phyloP scores from a whole-genome alignment of 805 yeast genomes.

The Millerozyma acaciae region DNA sequence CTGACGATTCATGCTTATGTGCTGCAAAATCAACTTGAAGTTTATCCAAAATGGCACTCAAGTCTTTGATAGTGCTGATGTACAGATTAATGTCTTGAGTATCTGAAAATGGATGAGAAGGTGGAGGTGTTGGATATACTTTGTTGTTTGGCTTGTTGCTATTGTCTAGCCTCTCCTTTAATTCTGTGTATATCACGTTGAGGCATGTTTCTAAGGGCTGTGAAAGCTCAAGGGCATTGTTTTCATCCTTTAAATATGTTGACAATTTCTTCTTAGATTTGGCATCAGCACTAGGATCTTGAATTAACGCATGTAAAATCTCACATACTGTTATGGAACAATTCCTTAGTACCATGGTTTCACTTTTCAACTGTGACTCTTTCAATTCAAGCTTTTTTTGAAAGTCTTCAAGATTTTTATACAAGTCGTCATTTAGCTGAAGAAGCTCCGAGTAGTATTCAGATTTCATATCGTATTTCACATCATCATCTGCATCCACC shows the following conservation, averaged over 20 bases:
- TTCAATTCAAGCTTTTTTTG: conserved; percentile 28
- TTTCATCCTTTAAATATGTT: conserved; percentile 12
- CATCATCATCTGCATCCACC: too few species aligned
- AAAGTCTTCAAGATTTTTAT: conserved; percentile 31
- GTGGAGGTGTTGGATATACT: conserved; percentile 12
- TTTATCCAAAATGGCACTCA: conserved; percentile 19
- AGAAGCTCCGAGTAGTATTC: conserved; percentile 31
- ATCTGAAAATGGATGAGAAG: conserved; percentile 6
- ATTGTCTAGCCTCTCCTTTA: conserved; percentile 11
- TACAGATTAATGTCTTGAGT: conserved; percentile 8
- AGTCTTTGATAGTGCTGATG: conserved; percentile 15
- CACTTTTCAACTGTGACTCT: conserved; percentile 16
- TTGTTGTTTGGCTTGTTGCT: neutral
- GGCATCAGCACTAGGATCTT: conserved; percentile 15
- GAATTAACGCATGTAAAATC: conserved; percentile 16
- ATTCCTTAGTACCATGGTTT: conserved; percentile 11
- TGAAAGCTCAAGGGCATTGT: conserved; percentile 9
- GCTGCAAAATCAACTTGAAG: conserved; percentile 17
- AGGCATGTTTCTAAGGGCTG: conserved; percentile 20
- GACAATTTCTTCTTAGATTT: conserved; percentile 14
- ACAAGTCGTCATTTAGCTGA: conserved; percentile 36
- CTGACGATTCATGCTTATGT: conserved; percentile 17
- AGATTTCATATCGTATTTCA: conserved; percentile 4
- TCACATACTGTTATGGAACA: conserved; percentile 16
- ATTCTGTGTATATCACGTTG: conserved; percentile 18